phyloP scores from a whole-genome alignment of 1,139 yeast species.

The Blastobotrys petasosporus region DNA sequence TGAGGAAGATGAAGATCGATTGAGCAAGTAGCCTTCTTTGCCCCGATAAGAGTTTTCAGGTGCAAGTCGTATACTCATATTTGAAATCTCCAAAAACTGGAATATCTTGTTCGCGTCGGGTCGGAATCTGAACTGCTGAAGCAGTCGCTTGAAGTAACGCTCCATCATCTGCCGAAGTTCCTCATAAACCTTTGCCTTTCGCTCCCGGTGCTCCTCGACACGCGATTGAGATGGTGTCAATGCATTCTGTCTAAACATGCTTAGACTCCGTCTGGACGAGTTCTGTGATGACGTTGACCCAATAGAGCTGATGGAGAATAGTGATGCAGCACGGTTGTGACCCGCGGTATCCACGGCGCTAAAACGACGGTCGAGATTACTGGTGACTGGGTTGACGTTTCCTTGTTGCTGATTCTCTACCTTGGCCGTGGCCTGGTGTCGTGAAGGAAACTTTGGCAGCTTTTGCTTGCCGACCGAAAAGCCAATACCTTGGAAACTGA shows the following conservation, averaged over 20 bases:
- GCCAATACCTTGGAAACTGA: constrained; percentile 24
- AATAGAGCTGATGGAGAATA: constrained; percentile 13
- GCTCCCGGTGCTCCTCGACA: constrained; percentile 6
- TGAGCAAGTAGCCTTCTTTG: constrained; percentile 79
- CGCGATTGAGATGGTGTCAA: constrained; percentile 12
- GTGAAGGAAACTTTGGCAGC: constrained; percentile 32
- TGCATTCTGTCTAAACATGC: constrained; percentile 10
- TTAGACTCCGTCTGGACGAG: constrained; percentile 8
- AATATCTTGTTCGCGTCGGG: constrained; percentile 80
- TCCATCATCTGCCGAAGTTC: constrained; percentile 11
- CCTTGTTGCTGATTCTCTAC: neutral
- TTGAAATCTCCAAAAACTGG: constrained; percentile 84
- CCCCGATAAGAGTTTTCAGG: constrained; percentile 80
- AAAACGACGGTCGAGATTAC: neutral
- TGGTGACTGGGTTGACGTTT: neutral
- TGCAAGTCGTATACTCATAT: constrained; percentile 75
- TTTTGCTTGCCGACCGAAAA: constrained; percentile 16
- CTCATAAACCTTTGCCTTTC: constrained; percentile 9
- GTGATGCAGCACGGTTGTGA: constrained; percentile 9
- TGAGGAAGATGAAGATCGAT: constrained; percentile 74
- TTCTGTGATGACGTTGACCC: constrained; percentile 1
- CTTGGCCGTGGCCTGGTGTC: constrained; percentile 14
- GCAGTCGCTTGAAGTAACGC: constrained; percentile 54
- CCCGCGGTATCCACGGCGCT: neutral
- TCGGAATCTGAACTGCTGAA: constrained; percentile 54